Evolutionary conservation across 371 early-diverging fungal species (phyloP).

Genomic region (Cokeromyces recurvatus): DNA sequence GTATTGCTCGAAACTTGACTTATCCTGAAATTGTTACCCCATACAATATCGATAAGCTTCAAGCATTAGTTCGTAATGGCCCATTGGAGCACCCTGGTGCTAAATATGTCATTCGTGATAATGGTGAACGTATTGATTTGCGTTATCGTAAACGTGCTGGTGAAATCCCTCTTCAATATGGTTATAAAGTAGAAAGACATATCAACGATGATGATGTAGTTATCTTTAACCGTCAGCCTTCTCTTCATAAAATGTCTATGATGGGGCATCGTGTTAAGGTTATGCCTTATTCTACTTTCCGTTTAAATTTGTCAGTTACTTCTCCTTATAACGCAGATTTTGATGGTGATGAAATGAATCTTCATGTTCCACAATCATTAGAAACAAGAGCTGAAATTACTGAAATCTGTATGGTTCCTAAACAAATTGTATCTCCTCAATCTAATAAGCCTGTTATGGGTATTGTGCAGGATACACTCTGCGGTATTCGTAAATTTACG

Average conservation of each 20-base stretch:
- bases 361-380: conserved; percentile 98
- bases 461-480: conserved; percentile 99
- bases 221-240: conserved; percentile 99
- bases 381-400: conserved; percentile 95
- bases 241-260: conserved; percentile 99
- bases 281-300: conserved; percentile 99
- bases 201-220: conserved; percentile 96
- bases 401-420: conserved; percentile 97
- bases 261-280: conserved; percentile 99
- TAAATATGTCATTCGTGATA: conserved; percentile 96
- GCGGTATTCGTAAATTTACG: conserved; percentile 97
- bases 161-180: conserved; percentile 88
- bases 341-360: conserved; percentile 99
- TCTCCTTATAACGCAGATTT: conserved; percentile 99
- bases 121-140: conserved; percentile 96
- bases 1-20: conserved; percentile 97
- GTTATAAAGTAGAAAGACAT: conserved; percentile 98
- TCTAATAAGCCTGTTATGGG: conserved; percentile 99
- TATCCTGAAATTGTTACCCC: conserved; percentile 98
- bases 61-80: conserved; percentile 92
- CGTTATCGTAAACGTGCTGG: conserved; percentile 87
- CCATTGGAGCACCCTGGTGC: conserved; percentile 99
- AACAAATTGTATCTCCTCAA: conserved; percentile 98
- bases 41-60: conserved; percentile 94
- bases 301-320: conserved; percentile 98